Base-by-base conservation (phyloP, 2,329 filamentous ascomycete species). In the Mollisia scopiformis region DNA sequence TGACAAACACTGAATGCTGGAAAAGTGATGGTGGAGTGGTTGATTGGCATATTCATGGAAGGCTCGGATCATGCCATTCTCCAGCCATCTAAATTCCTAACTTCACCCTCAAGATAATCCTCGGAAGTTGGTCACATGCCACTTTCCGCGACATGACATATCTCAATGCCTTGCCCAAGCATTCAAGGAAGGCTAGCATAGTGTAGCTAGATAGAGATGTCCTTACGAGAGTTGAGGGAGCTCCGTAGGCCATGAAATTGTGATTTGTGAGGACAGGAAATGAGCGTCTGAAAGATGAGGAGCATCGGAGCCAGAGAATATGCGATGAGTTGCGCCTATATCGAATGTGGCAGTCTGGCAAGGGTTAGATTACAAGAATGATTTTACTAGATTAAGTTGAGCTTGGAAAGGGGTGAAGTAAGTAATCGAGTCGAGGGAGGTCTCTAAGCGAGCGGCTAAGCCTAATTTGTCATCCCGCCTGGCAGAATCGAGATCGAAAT, bases 11-110 rank as follows among this genome's bases (percentile, higher is more conserved):
- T 3, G 23, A 47, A 53, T n/a, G 28, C 14, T 35, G 21, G 47
- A 41, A n/a, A 31, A 25, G n/a, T 23, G 7, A 30, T 33, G 13
- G 52, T 57, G 57, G 57, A 56, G 50, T 47, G 43, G 8, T 57
- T 47, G 43, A 13, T 46, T 57, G 28, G 58, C 41, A 62, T 62
- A 39, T 43, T 33, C 7, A 30, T 13, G 19, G 33, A 54, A 56
- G 61, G 61, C 58, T 49, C 30, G 37, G 19, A 46, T 31, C 58
- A 62, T 66, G 46, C 55, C 64, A 49, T 53, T 62, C 47, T 31
- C 62, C 64, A 65, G 56, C 64, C 64, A 61, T 58, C 51, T 13
- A 30, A 31, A 41, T 39, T 39, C 35, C 23, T 47, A 1, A 47
- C 43, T 27, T 28, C 43, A 47, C 21, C 25, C 25, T 27, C 25